phyloP scores from a whole-genome alignment of 768 basidiomycete genomes.

The Tubosaeta sp. region DNA sequence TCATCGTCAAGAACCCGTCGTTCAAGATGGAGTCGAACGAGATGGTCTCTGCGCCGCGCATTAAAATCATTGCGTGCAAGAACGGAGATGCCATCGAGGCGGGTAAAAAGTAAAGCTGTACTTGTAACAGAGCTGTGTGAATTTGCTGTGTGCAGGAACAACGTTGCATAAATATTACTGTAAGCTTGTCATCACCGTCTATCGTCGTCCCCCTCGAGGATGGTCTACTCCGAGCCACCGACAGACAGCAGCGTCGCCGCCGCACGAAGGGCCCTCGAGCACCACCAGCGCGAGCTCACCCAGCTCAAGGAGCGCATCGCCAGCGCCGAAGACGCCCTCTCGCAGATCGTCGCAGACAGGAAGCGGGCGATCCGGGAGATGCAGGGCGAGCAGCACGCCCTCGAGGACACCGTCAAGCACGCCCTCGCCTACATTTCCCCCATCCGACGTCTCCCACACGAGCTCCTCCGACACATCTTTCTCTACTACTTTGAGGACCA shows the following conservation, averaged over 20 bases:
- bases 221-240: slow-evolving; percentile 54
- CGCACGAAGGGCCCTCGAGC: slow-evolving; percentile 46
- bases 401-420: slow-evolving; percentile 47
- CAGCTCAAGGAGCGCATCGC: slow-evolving; percentile 45
- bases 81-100: slow-evolving; percentile 85
- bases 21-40: slow-evolving; percentile 97
- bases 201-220: slow-evolving; percentile 8
- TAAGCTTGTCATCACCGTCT: slow-evolving; percentile 5
- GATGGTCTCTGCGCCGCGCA: slow-evolving; percentile 65
- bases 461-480: slow-evolving; percentile 73
- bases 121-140: no score
- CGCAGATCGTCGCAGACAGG: slow-evolving; percentile 54
- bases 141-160: no score
- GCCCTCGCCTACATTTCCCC: slow-evolving; percentile 69
- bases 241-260: slow-evolving; percentile 49
- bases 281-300: slow-evolving; percentile 22
- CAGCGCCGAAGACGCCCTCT: slow-evolving; percentile 51
- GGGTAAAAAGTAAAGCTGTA: slow-evolving; percentile 58
- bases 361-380: slow-evolving; percentile 52
- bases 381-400: slow-evolving; percentile 40
- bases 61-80: slow-evolving; percentile 99
- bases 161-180: slow-evolving; percentile 1
- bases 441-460: slow-evolving; percentile 64
- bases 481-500: slow-evolving; percentile 62
- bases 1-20: slow-evolving; percentile 86